Evolutionary conservation across 1,139 yeast species (phyloP).

Genomic region (Candida pseudoviswanathii): DNA sequence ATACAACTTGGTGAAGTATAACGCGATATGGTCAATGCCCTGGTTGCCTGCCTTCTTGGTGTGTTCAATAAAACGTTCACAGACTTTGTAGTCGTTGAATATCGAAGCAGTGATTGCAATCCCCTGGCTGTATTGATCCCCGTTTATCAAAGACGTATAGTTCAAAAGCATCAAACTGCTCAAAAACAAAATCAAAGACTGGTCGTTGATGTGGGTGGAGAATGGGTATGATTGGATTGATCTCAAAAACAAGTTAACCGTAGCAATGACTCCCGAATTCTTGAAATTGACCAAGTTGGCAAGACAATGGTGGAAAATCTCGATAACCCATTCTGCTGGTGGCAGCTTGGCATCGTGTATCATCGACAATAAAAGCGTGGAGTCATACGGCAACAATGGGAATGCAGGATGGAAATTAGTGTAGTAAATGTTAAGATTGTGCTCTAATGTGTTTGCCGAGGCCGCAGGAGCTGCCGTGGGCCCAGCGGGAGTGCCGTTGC

Average conservation of each 20-base stretch:
- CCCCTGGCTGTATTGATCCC: slow-evolving; percentile 58
- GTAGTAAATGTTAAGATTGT: slow-evolving; percentile 45
- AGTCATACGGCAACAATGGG: slow-evolving; percentile 59
- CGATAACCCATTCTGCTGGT: slow-evolving; percentile 36
- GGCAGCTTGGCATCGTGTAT: slow-evolving; percentile 24
- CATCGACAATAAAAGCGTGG: slow-evolving; percentile 23
- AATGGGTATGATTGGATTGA: slow-evolving; percentile 50
- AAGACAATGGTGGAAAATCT: slow-evolving; percentile 54
- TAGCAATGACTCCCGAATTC: slow-evolving; percentile 28
- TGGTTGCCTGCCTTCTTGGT: slow-evolving; percentile 18
- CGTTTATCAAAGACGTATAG: slow-evolving; percentile 58
- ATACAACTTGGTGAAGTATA: slow-evolving; percentile 53
- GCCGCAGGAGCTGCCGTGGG: too few species aligned
- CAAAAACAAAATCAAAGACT: slow-evolving; percentile 40
- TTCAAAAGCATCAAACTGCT: slow-evolving; percentile 54
- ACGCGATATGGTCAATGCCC: slow-evolving; percentile 38
- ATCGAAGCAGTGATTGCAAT: slow-evolving; percentile 55
- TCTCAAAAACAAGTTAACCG: slow-evolving; percentile 41
- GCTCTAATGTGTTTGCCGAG: slow-evolving; percentile 15
- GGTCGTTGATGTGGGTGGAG: slow-evolving; percentile 26
- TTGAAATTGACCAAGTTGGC: slow-evolving; percentile 48
- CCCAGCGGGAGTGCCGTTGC: slow-evolving; percentile 12
- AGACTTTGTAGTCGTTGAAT: slow-evolving; percentile 60
- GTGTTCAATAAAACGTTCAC: slow-evolving; percentile 36
- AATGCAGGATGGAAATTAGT: slow-evolving; percentile 54